A percentile compares a stretch with the other conserved stretches of the same genome.
Conservation (phyloP, 2,329 filamentous ascomycete genomes). For the Aspergillus sp. region DNA sequence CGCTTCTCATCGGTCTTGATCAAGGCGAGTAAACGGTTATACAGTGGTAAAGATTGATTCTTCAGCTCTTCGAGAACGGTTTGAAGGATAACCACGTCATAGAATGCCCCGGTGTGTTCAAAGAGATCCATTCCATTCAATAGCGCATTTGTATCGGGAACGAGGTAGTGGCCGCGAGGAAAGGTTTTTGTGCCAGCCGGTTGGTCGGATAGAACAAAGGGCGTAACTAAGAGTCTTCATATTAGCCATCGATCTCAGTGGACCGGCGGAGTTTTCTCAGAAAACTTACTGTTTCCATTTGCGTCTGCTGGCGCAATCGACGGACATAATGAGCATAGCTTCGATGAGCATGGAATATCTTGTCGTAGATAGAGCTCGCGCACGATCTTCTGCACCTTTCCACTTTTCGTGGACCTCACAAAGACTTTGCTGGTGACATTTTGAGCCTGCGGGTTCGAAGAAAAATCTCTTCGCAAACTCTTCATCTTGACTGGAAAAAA, state of each 20-base stretch:
- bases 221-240: constrained; percentile 52
- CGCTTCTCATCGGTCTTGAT: constrained; percentile 96
- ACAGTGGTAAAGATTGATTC: constrained; percentile 87
- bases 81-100: constrained; percentile 94
- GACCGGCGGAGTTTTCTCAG: constrained; percentile 2
- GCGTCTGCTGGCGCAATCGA: constrained; percentile 73
- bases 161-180: constrained; percentile 83
- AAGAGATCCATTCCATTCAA: constrained; percentile 96
- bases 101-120: constrained; percentile 84
- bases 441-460: constrained; percentile 52
- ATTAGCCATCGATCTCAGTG: constrained; percentile 13
- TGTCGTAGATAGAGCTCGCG: constrained; percentile 91
- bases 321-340: constrained; percentile 73
- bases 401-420: constrained; percentile 87
- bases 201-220: constrained; percentile 83
- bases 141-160: constrained; percentile 94
- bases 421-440: constrained; percentile 95
- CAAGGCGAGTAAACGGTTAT: constrained; percentile 84
- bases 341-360: constrained; percentile 95
- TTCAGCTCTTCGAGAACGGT: constrained; percentile 94
- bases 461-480: constrained; percentile 55
- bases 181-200: constrained; percentile 79
- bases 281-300: constrained; percentile 60
- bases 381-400: constrained; percentile 98
- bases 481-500: constrained; percentile 45